Base-by-base conservation (phyloP, 305 asterid species). In the Solanum aculeatissimum region DNA sequence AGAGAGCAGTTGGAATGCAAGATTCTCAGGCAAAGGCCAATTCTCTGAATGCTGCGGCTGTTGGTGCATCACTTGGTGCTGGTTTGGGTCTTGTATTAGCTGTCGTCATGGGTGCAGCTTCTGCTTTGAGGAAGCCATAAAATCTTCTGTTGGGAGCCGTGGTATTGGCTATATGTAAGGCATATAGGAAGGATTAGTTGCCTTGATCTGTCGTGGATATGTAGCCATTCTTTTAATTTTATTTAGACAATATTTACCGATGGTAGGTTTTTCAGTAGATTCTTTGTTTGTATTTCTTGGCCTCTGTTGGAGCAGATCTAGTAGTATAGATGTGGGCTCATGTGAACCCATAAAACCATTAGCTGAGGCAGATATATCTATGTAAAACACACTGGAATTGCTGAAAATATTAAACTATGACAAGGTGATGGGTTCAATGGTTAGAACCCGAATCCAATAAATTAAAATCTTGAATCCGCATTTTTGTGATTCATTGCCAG, bases 11-110 rank as follows among this genome's bases (percentile, higher is more conserved):
- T 53, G 88, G 91, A 51, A 90, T 72, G 83, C 87, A 89, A 88
- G 95, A 91, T 63, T 93, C 91, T 12, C 89, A 86, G 82, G 93
- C 90, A 45, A 94, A 91, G 89, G 92, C 91, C 32, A 91, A 86
- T 84, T 88, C 98, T 51, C 70, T 92, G 83, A 79, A 84, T 82
- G 96, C 98, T 54, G 98, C 99, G 1, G 90, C 99, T 19, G 94
- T 97, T 70, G 99, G 99, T 23, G 99, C 99, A 70, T 97, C 98
- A 15, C 91, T 97, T 29, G 99, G 99, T 68, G 99, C 99, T 6
- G 99, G 98, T 85, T 92, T 97, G 7, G 99, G 99, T 80, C 88
- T 97, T 86, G 83, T 95, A 55, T 87, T 97, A 89, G 99, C 99
- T 2, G 97, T 97, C 12, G 99, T 95, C 60, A 92, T 95, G 98